Percentiles rank a stretch among this genome's conserved stretches.
Evolutionary conservation across 148 eudicot genomes (phyloP).

Genomic region (Heliosperma pusillum): DNA sequence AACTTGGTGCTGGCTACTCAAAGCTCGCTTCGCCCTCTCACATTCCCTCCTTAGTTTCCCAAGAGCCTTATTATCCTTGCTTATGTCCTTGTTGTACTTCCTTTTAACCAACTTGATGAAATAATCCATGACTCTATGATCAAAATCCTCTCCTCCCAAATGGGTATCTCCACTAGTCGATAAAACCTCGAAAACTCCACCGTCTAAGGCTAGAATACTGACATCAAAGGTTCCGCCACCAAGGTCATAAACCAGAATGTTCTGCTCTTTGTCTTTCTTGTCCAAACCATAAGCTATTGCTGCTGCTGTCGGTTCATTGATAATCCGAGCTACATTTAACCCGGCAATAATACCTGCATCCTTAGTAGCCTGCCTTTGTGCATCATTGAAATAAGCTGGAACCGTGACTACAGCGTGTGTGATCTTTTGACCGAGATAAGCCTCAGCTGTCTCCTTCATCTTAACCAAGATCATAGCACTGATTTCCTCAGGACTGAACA

Average conservation of each 20-base stretch:
- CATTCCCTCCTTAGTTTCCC: slow-evolving; percentile 44
- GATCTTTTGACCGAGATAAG: slow-evolving; percentile 37
- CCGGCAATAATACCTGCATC: slow-evolving; percentile 52
- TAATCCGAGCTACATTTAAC: slow-evolving; percentile 42
- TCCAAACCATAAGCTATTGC: slow-evolving; percentile 50
- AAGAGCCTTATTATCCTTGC: slow-evolving; percentile 47
- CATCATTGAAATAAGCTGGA: slow-evolving; percentile 56
- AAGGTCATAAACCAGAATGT: slow-evolving; percentile 49
- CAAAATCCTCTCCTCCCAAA: slow-evolving; percentile 55
- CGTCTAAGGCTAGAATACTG: slow-evolving; percentile 38
- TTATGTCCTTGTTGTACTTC: slow-evolving; percentile 47
- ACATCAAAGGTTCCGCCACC: slow-evolving; percentile 59
- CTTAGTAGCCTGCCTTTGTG: slow-evolving; percentile 52
- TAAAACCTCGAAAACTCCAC: slow-evolving; percentile 50
- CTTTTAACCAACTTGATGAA: slow-evolving; percentile 48
- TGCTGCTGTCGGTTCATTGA: slow-evolving; percentile 49
- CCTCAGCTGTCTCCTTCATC: slow-evolving; percentile 54
- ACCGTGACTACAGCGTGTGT: slow-evolving; percentile 49
- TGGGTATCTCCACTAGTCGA: slow-evolving; percentile 57
- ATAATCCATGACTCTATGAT: slow-evolving; percentile 47
- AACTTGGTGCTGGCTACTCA: slow-evolving; percentile 49
- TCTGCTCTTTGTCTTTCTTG: slow-evolving; percentile 39
- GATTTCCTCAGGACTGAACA: slow-evolving; percentile 57
- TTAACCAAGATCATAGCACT: slow-evolving; percentile 52
- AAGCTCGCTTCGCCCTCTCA: slow-evolving; percentile 52